Conservation (phyloP, 352 stramenopile genomes). For the Pythium coloratum region DNA sequence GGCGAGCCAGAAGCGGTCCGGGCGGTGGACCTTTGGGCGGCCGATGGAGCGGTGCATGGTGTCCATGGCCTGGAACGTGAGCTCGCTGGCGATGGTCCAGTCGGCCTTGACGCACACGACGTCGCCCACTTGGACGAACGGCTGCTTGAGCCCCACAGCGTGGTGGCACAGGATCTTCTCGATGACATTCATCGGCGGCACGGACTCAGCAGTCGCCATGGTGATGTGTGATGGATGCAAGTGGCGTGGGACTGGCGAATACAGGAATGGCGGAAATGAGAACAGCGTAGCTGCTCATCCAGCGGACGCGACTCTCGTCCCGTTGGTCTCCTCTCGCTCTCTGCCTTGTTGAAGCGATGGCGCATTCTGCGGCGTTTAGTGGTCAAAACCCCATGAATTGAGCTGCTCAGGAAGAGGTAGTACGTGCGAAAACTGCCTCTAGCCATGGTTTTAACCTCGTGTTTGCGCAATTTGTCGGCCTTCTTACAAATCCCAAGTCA, state of each 20-base stretch:
- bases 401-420: constrained; percentile 1
- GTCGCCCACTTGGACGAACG: constrained; percentile 61
- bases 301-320: background rate
- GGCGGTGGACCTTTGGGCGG: constrained; percentile 63
- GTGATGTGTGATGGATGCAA: background rate
- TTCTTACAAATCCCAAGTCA: background rate
- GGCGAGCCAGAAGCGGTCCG: constrained; percentile 83
- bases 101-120: constrained; percentile 77
- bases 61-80: constrained; percentile 85
- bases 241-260: background rate
- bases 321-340: background rate
- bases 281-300: background rate
- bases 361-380: constrained; percentile 11
- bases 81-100: constrained; percentile 80
- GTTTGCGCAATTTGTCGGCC: constrained; percentile 22
- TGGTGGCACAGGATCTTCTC: constrained; percentile 86
- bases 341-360: constrained; percentile 18
- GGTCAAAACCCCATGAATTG: background rate
- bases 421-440: constrained; percentile 8
- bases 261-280: background rate
- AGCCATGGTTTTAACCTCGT: constrained; percentile 3
- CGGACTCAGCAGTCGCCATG: constrained; percentile 3
- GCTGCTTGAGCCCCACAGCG: constrained; percentile 48
- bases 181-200: constrained; percentile 78
- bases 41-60: constrained; percentile 77